Base-by-base conservation (phyloP, 192 early-diverging fungal genomes). In the Linnemannia exigua region DNA sequence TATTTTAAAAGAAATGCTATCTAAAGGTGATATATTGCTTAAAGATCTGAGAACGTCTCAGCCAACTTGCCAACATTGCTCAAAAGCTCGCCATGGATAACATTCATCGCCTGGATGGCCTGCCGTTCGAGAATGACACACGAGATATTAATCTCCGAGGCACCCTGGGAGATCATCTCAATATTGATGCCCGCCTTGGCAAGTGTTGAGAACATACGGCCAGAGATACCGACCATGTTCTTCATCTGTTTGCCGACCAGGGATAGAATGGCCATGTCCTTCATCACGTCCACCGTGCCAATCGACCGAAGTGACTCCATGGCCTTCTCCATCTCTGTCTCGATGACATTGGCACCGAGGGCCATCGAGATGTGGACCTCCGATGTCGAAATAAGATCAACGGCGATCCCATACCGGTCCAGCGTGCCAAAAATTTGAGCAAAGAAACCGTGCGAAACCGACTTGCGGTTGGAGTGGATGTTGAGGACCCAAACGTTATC, bases 81-180 rank as follows among this genome's bases (percentile, higher is more conserved):
- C 78, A 96, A 70, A 33, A 96, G 80, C 38, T 93, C 95, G 69
- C 95, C 96, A 79, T 99, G 98, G 41, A 99, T 95, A n/a, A 95
- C 96, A 44, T 92, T 91, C 79, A 99, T 88, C 7, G 98, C 98
- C 14, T 86, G 87, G 7, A 91, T 84, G 3, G 97, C 93, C 58
- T 91, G 91, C 74, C 87, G 70, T 72, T 95, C 94, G 38, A 95
- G 92, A 87, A 99, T 97, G 14, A 99, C 97, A 78, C 98, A 99
- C 28, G 95, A 96, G 79, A 99, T 99, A 87, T 99, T 99, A 84
- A 99, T 99, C 89, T 99, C 98, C 15, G 95, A 96, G 5, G 98
- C 97, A 48, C 98, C 98, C 89, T 99, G 98, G 20, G 96, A 97
- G 68, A 99, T 99, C 98, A 99, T 99, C 89, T 99, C 98, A 84